Conservation (phyloP, 2,329 filamentous ascomycete species). For the Colletotrichum falcatum region DNA sequence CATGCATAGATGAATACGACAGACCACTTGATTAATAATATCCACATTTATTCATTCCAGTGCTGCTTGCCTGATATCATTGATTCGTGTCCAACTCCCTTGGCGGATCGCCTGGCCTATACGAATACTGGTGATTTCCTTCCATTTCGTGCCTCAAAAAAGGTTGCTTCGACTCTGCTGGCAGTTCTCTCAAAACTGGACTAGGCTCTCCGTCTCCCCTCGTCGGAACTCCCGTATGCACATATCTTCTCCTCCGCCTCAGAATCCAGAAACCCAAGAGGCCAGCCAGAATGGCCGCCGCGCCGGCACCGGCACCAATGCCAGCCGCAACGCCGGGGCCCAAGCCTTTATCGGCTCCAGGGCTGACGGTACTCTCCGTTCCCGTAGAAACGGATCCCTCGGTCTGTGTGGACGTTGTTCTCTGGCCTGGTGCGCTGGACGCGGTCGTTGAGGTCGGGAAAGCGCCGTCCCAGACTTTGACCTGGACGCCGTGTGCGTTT, state of each 20-base stretch:
- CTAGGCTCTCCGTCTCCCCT: not conserved
- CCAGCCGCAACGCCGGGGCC: not conserved
- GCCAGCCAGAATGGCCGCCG: not conserved
- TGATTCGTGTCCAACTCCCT: not conserved
- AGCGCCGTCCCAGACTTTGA: conserved; percentile 16
- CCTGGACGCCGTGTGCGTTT: conserved; percentile 10
- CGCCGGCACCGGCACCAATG: not conserved
- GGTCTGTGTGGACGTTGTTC: not conserved
- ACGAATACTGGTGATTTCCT: not conserved
- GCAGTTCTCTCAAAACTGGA: not conserved
- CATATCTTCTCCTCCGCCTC: not conserved
- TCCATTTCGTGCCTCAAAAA: not conserved
- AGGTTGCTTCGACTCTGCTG: not conserved
- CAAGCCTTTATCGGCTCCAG: not conserved
- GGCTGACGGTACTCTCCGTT: not conserved
- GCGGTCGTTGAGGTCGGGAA: not conserved
- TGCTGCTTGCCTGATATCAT: not conserved
- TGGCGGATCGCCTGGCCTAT: not conserved
- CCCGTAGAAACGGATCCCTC: not conserved
- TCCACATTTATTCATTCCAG: too few species aligned
- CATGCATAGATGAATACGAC: too few species aligned
- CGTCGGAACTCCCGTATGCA: not conserved
- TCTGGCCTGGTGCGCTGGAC: not conserved
- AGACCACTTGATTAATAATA: too few species aligned
- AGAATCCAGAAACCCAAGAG: not conserved